These are phyloP conservation scores for Metarhizium rileyi DNA, from an alignment of 2,329 filamentous ascomycete species.

Conservation along the genomic window DNA sequence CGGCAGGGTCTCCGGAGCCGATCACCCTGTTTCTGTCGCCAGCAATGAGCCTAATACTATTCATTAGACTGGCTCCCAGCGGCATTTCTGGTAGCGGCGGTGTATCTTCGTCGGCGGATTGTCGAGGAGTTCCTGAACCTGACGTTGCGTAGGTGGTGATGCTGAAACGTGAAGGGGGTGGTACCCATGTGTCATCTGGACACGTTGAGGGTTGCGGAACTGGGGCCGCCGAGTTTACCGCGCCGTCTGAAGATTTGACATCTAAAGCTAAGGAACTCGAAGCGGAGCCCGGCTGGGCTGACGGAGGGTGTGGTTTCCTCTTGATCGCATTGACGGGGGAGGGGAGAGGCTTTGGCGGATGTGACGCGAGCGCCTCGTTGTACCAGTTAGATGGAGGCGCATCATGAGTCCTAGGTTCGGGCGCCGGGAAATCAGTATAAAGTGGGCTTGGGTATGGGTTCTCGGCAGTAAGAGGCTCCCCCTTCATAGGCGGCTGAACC, in stretches of 20 bases:
- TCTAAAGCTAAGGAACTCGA: not conserved
- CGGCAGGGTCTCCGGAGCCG: conserved; percentile 15
- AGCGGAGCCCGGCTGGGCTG: conserved; percentile 7
- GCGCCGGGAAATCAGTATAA: conserved; percentile 16
- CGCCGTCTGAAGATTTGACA: conserved; percentile 13
- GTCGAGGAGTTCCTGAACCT: conserved; percentile 16
- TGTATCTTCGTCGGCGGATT: conserved; percentile 15
- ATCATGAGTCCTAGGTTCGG: conserved; percentile 10
- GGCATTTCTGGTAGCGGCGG: conserved; percentile 16
- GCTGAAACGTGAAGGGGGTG: conserved; percentile 53
- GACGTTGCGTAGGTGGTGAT: conserved; percentile 52
- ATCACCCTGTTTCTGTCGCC: conserved; percentile 14
- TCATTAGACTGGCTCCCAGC: conserved; percentile 18
- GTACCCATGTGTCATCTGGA: conserved; percentile 31
- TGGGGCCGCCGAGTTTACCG: conserved; percentile 7
- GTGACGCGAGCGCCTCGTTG: conserved; percentile 12
- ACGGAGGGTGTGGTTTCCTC: conserved; percentile 33
- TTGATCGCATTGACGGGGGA: conserved; percentile 29
- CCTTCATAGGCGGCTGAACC: not conserved
- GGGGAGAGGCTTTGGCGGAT: conserved; percentile 14
- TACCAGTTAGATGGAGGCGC: conserved; percentile 4
- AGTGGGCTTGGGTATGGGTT: conserved; percentile 26
- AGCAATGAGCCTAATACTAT: conserved; percentile 21
- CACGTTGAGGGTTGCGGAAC: conserved; percentile 9
- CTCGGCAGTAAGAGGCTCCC: conserved; percentile 6